A percentile compares a stretch with the other conserved stretches of the same genome.
Evolutionary conservation across 73 alveolate genomes (phyloP).

Genomic region (Paramecium sonneborni): DNA sequence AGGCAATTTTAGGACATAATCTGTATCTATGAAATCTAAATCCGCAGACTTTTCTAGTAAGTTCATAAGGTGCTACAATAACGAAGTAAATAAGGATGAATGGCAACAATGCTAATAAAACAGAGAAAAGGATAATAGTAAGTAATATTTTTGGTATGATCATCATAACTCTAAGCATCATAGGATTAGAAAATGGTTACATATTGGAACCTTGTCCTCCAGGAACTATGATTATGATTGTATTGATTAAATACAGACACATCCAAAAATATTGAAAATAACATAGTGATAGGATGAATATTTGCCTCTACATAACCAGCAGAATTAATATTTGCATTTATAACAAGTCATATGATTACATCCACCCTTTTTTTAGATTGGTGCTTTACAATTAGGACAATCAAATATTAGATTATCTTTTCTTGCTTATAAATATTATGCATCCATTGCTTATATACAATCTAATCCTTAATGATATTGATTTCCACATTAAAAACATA

Average conservation of each 20-base stretch:
- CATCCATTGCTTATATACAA: no score
- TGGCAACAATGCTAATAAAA: neutral
- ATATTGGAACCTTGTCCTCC: neutral
- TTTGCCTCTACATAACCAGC: conserved; percentile 84
- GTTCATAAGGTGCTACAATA: neutral
- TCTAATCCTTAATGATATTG: no score
- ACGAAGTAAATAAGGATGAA: no score
- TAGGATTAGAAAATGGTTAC: neutral
- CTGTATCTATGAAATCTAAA: neutral
- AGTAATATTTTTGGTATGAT: neutral
- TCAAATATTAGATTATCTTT: no score
- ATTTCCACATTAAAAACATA: no score
- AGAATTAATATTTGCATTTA: conserved; percentile 89
- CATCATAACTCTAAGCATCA: neutral
- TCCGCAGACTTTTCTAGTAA: neutral
- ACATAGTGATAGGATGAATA: neutral
- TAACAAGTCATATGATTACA: conserved; percentile 95
- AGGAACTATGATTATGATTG: neutral
- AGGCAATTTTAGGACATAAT: neutral
- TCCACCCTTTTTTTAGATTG: conserved; percentile 96
- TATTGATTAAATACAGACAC: neutral
- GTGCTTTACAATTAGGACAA: conserved; percentile 95
- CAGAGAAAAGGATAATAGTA: neutral
- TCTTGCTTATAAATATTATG: no score
- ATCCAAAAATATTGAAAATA: neutral